Conservation (phyloP, 345 rosid species). For the Mallotus nudiflorus region DNA sequence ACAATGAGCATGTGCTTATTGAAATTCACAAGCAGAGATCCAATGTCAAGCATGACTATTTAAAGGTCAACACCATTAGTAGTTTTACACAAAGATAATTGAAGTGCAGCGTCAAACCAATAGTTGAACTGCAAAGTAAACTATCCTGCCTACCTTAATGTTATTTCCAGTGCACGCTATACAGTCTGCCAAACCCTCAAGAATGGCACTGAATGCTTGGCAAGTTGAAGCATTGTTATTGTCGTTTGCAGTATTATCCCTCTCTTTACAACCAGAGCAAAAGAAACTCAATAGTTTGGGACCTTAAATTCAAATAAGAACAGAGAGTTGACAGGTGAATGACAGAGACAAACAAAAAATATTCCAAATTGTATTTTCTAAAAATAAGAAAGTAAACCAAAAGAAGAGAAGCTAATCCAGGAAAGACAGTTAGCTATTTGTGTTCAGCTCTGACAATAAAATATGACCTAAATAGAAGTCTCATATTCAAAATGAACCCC, state of each 20-base stretch:
- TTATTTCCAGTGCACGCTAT: slow-evolving; percentile 44
- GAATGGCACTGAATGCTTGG: slow-evolving; percentile 41
- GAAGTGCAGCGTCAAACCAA: neutral
- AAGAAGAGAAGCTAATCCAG: slow-evolving; percentile 1
- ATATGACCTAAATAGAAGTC: neutral
- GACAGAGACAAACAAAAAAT: neutral
- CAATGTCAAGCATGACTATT: neutral
- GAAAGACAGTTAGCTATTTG: neutral
- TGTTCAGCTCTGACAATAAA: neutral
- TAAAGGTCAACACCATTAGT: neutral
- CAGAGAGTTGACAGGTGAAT: slow-evolving; percentile 3
- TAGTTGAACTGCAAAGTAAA: neutral
- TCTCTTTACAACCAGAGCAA: slow-evolving; percentile 43
- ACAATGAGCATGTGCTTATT: neutral
- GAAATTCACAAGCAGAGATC: neutral
- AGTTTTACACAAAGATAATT: neutral
- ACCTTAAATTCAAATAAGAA: slow-evolving; percentile 45
- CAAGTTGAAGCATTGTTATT: slow-evolving; percentile 21
- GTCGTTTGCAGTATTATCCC: slow-evolving; percentile 33
- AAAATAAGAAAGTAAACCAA: neutral
- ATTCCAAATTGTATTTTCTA: slow-evolving; percentile 1
- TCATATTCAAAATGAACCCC: neutral
- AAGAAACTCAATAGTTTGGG: slow-evolving; percentile 56
- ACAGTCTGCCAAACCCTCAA: slow-evolving; percentile 76
- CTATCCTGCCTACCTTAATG: slow-evolving; percentile 35